Evolutionary conservation across 331 rosid species (phyloP), one percentile per base, ranked within the genome.

Genomic region (Saraca asoca): DNA sequence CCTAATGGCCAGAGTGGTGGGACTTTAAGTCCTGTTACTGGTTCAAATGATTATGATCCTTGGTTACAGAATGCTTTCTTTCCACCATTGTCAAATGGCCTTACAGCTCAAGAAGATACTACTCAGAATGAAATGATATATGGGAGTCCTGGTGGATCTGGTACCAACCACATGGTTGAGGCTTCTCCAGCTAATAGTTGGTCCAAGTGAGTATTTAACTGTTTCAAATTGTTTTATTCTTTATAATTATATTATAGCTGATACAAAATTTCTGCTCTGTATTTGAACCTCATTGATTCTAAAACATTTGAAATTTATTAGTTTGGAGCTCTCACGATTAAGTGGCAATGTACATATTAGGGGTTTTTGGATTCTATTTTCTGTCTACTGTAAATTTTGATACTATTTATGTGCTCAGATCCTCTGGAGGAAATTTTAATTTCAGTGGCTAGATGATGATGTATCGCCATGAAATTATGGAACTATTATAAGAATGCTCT

Each of bases 171-270:
- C 72, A 80, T 84, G 54, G 79, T 81, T 77, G 96, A 84, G 80
- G 69, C 75, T 57, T 81, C 90, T 77, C 82, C 84, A 1, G 79
- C 74, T 51, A 88, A 73, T 69, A 44, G 83, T 81, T 90, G 91
- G 99, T 75, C 97, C 64, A 88, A 83, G 99, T 94, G 88, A 83
- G 99, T 85, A 42, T 39, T 43, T 72, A 76, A 45, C 74, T 70
- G 67, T 31, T 69, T 60, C 53, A 33, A 37, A 39, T 7, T 9
- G 49, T 56, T 50, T 71, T 11, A 24, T 43, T 19, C 6, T 20
- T 20, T 48, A 8, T 44, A 24, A 29, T 37, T 39, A 19, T 70
- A 7, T 39, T 39, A 31, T 70, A 7, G 31, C 31, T 24, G 1
- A 24, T 24, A 24, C 3, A 3, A 24, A 24, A 24, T 24, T 24